Evolutionary conservation across 768 basidiomycete genomes (phyloP), one percentile per base, ranked within the genome.

Genomic region (Gautieria morchelliformis): DNA sequence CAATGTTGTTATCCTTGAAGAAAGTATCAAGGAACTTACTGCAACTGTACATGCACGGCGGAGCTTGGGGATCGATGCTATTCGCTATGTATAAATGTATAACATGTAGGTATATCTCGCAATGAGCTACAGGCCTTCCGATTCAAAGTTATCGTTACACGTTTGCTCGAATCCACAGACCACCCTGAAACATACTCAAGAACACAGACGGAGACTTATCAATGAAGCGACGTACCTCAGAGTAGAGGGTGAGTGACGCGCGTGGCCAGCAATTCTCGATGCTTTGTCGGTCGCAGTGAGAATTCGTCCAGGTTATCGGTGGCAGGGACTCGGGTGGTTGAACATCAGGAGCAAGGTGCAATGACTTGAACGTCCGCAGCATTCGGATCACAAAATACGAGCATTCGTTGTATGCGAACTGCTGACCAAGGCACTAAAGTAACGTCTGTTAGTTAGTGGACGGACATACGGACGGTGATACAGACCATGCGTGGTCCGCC

Each of bases 1-100:
- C 67, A 97, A 97, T 66, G 87, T 94, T 32, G 93, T 98, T 32
- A 84, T 97, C 41, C 67, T 98, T 60, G 95, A 97, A 70, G 95
- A 97, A 70, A 87, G 85, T 60, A 87, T 97, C 66, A 97, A 97
- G 72, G 95, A 98, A 69, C 73, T 93, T 35, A 83, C 83, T 14
- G 89, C 90, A 14, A 85, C 93, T 61, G 80, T 93, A 52, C 85
- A 90, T 70, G 90, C 89, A 15, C 75, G 92, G 58, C 75, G 89
- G 60, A 85, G 83, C 70, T 70, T 94, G 53, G 93, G 93, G 9
- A 87, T 94, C 60, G 92, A 94, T 70, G 76, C 82, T 22, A 70
- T 92, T 60, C 81, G 86, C 63, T 91, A 89, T 66, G 66, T 92
- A 63, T 90, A 58, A 52, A 89, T 66, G 66, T 92, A 63, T 90